These are phyloP conservation scores for Asterionellopsis glacialis DNA, from an alignment of 108 stramenopile genomes.

Conservation along the genomic window DNA sequence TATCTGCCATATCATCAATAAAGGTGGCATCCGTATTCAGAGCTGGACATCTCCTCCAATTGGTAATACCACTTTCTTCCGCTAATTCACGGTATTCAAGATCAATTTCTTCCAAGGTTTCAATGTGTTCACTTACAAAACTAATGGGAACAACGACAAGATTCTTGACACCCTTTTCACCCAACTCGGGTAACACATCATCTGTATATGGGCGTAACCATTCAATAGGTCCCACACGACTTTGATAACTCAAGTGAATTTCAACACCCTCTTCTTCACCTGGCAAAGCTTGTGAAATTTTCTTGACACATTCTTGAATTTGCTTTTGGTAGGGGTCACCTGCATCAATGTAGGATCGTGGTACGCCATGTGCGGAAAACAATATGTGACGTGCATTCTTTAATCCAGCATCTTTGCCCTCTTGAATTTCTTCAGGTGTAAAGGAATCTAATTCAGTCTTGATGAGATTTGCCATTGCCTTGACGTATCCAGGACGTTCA, in stretches of 20 bases:
- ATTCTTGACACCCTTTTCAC: conserved; percentile 84
- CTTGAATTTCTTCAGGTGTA: conserved; percentile 64
- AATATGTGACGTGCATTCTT: conserved; percentile 72
- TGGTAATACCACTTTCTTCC: conserved; percentile 85
- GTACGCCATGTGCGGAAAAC: conserved; percentile 98
- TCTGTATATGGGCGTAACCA: conserved; percentile 99
- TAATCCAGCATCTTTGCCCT: conserved; percentile 32
- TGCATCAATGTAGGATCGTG: conserved; percentile 91
- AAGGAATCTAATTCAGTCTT: conserved; percentile 79
- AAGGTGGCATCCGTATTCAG: conserved; percentile 92
- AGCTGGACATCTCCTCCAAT: conserved; percentile 92
- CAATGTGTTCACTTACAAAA: conserved; percentile 99
- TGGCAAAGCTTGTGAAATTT: conserved; percentile 52
- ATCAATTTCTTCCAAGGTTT: conserved; percentile 99
- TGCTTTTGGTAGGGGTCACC: conserved; percentile 97
- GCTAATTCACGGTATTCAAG: conserved; percentile 98
- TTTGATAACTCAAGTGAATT: conserved; percentile 89
- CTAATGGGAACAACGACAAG: conserved; percentile 96
- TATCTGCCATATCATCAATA: conserved; percentile 93
- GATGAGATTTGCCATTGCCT: conserved; percentile 80
- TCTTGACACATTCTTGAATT: conserved; percentile 80
- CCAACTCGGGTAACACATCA: conserved; percentile 88
- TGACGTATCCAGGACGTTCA: conserved; percentile 91
- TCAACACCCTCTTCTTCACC: conserved; percentile 58
- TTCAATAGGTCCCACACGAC: conserved; percentile 96